Evolutionary conservation across 305 asterid genomes (phyloP), one percentile per base, ranked within the genome.

Genomic region (Rubia peregrina): DNA sequence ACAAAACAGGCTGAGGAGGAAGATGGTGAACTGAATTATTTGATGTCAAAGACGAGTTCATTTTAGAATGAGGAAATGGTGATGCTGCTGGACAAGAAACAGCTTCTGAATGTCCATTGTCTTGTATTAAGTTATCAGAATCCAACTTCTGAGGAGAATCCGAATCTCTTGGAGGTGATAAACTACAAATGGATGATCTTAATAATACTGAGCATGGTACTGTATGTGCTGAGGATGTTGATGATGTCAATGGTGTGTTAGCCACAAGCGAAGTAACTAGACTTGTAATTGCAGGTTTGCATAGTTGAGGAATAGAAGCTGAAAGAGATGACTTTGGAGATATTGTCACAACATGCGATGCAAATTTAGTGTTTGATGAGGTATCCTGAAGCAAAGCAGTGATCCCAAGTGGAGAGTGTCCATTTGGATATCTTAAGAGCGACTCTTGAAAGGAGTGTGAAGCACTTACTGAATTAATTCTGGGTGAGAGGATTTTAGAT

Each of bases 371-470:
- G 66, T 71, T 71, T 60, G 69, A 70, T 33, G 73, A 80, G 68
- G 82, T 74, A 40, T 86, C 92, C 72, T 84, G 86, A 69, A 90
- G 83, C 67, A 90, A 82, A 57, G 90, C 89, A 10, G 91, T 84
- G 62, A 90, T 90, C 66, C 96, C 96, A 61, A 86, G 83, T 40
- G 61, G 70, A 3, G 96, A 80, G 19, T 85, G 77, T 48, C 84
- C 78, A 76, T 76, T 71, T 8, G 77, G 78, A 80, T 72, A 90
- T 73, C 88, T 84, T 14, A 87, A 76, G 73, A 80, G 73, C 0
- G 89, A 78, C 70, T 73, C 81, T 67, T 77, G 88, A 21, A 70
- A 68, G 22, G 85, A 78, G 44, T 40, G 69, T 14, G 80, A 70
- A 70, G 78, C 73, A 67, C 41, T 51, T 51, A 51, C 72, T 67